These are phyloP conservation scores for Paraleonurus japonicus DNA, from an alignment of 257 asterid species.

Conservation along the genomic window DNA sequence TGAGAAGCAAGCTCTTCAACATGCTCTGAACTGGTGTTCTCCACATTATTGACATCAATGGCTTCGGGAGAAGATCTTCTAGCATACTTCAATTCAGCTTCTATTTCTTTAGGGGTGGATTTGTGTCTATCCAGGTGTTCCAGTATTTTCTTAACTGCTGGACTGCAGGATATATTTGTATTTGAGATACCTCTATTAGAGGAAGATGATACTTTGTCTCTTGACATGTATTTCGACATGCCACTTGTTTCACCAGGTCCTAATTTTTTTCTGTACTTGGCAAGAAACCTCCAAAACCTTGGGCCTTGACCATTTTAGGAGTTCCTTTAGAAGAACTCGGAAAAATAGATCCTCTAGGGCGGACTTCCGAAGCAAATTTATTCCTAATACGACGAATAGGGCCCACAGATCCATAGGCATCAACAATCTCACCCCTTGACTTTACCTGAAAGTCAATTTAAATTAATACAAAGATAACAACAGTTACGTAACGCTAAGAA, in stretches of 20 bases:
- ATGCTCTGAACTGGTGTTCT: constrained; percentile 31
- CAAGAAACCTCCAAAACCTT: constrained; percentile 41
- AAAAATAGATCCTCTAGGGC: constrained; percentile 66
- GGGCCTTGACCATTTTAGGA: constrained; percentile 32
- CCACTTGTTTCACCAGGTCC: constrained; percentile 54
- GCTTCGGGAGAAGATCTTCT: constrained; percentile 45
- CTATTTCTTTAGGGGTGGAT: constrained; percentile 79
- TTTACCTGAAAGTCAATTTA: constrained; percentile 49
- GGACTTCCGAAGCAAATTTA: constrained; percentile 69
- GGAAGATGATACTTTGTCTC: constrained; percentile 26
- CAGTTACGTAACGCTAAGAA: background rate
- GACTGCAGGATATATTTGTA: constrained; percentile 34
- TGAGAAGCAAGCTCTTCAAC: constrained; percentile 38
- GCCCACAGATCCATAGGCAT: constrained; percentile 75
- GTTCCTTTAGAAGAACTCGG: constrained; percentile 44
- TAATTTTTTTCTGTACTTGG: constrained; percentile 38
- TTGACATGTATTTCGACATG: constrained; percentile 41
- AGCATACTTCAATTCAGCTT: constrained; percentile 64
- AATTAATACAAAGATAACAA: background rate
- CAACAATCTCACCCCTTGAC: constrained; percentile 41
- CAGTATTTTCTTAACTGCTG: constrained; percentile 50
- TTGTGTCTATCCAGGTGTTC: constrained; percentile 69
- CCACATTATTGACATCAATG: constrained; percentile 31
- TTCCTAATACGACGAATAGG: constrained; percentile 69
- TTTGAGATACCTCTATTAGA: constrained; percentile 33